phyloP scores from a whole-genome alignment of 2,329 filamentous ascomycete genomes.

The Pseudogymnoascus verrucosus region DNA sequence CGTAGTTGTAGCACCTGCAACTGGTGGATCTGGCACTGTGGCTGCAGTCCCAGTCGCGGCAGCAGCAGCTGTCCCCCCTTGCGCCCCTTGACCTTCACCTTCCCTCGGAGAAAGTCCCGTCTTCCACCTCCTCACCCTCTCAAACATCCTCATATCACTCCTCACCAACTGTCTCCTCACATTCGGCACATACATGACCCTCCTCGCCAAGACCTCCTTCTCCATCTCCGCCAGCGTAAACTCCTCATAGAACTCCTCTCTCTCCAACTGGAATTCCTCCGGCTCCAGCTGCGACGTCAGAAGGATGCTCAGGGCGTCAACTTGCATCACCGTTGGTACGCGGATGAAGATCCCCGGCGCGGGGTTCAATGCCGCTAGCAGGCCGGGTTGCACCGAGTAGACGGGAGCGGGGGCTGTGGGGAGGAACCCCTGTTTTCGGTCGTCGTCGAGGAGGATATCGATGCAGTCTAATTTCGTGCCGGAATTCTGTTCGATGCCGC shows the following conservation, averaged over 20 bases:
- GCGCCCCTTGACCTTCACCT: background rate
- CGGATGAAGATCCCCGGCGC: background rate
- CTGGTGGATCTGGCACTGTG: background rate
- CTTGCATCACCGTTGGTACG: background rate
- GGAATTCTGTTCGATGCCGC: background rate
- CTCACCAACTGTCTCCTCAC: background rate
- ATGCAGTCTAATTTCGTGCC: background rate
- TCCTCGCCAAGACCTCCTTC: background rate
- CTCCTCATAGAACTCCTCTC: background rate
- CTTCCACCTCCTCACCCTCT: background rate
- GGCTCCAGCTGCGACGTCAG: background rate
- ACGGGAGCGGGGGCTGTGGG: background rate
- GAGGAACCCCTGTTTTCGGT: background rate
- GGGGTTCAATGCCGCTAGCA: background rate
- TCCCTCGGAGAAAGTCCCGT: background rate
- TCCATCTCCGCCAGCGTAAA: background rate
- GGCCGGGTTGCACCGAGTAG: background rate
- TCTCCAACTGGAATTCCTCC: background rate
- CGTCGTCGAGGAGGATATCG: background rate
- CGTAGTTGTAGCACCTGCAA: background rate
- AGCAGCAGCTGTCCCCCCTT: background rate
- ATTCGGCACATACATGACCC: background rate
- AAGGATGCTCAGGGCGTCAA: background rate
- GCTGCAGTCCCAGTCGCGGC: background rate
- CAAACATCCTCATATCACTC: background rate